These are phyloP conservation scores for Blastobotrys raffinosifermentans DNA, from an alignment of 1,139 yeast genomes.

Conservation along the genomic window DNA sequence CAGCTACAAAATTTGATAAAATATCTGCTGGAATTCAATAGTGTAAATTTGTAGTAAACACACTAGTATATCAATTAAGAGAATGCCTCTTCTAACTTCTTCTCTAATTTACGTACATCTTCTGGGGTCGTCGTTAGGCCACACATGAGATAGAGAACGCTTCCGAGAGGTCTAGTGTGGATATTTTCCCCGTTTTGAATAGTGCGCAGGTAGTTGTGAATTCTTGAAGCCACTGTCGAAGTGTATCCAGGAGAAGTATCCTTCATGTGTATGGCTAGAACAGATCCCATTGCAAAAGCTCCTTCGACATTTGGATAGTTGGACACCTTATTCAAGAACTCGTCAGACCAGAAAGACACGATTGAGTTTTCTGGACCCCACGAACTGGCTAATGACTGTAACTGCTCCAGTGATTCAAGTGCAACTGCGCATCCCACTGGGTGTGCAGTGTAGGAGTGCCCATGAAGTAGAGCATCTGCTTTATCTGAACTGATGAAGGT, in stretches of 20 bases:
- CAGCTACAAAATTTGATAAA: conserved; percentile 18
- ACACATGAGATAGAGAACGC: conserved; percentile 23
- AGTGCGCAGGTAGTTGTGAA: conserved; percentile 8
- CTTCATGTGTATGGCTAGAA: conserved; percentile 23
- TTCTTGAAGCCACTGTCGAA: conserved; percentile 14
- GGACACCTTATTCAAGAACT: conserved; percentile 18
- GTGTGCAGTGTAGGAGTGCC: conserved; percentile 29
- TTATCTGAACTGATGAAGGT: conserved; percentile 22
- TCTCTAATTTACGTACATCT: conserved; percentile 7
- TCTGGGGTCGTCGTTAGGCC: conserved; percentile 13
- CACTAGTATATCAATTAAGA: background rate
- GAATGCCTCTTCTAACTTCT: conserved; percentile 6
- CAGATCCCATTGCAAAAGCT: conserved; percentile 24
- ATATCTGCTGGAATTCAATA: background rate
- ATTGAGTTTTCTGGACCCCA: background rate
- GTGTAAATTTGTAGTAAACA: conserved; percentile 1
- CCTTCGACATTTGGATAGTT: conserved; percentile 17
- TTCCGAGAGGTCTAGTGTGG: conserved; percentile 22
- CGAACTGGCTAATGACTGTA: conserved; percentile 9
- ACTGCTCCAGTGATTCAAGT: conserved; percentile 17
- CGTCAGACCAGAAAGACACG: conserved; percentile 14
- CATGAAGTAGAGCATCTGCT: conserved; percentile 27
- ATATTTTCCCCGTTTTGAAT: conserved; percentile 15
- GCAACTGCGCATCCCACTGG: conserved; percentile 31
- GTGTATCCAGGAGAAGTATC: conserved; percentile 18